Evolutionary conservation across 306 rosid species (phyloP), one percentile per base, ranked within the genome.

Genomic region (Coriaria nepalensis): DNA sequence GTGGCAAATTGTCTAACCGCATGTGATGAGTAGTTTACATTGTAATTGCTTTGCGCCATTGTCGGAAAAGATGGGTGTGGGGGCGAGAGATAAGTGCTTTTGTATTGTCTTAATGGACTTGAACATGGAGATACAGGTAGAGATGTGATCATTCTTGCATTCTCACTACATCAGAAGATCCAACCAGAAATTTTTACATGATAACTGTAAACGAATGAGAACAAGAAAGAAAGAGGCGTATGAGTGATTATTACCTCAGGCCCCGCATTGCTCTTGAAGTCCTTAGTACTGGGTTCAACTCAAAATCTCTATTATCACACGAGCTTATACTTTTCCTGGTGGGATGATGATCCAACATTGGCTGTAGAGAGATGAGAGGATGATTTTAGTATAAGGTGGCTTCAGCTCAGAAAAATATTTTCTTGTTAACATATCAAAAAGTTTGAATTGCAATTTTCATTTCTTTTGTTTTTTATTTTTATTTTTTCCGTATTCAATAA

Each of bases 51-150:
- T 71, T 73, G 94, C 55, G 74, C 85, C 75, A 61, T 55, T 64
- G 42, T 39, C 35, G 77, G 58, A 68, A 73, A 73, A 43, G 64
- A 42, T 6, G 93, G 75, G 65, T 82, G 96, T 8, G 95, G 95
- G 43, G 98, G 98, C 65, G 98, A 90, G 56, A 69, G 73, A 47
- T 70, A 68, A 54, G 63, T 59, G 72, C 80, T 79, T 63, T 52
- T 78, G 40, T 68, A 60, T 33, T 74, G 87, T 64, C 96, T 75
- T 62, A 90, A 62, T 11, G 98, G 98, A 69, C 98, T 90, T 42
- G 98, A 90, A 61, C 78, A 66, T 35, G 98, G 98, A 38, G 98
- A 90, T 10, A 85, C 98, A 0, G 96, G 98, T 67, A 85, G 67
- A 45, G 98, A 90, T 34, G 92, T 63, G 56, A 85, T 90, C 66